A percentile compares a stretch with the other conserved stretches of the same genome.
Conservation (phyloP, 768 basidiomycete species). For the Nidularia sp. region DNA sequence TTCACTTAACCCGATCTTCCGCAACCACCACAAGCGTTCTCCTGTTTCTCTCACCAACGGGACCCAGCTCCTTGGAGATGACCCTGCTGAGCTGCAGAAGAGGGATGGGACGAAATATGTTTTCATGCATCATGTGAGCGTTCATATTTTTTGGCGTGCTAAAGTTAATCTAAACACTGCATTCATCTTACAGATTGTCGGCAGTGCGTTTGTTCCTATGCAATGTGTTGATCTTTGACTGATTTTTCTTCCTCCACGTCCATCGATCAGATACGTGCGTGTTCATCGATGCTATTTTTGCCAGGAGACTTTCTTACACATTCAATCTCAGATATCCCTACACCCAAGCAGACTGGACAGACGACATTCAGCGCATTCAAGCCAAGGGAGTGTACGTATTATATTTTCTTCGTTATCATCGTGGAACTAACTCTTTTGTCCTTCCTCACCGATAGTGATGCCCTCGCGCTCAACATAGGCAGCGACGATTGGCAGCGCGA, state of each 20-base stretch:
- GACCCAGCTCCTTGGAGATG: constrained; percentile 9
- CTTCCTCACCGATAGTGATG: constrained; percentile 33
- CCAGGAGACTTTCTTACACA: background rate
- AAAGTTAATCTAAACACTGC: background rate
- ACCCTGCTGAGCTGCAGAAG: constrained; percentile 25
- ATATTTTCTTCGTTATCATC: background rate
- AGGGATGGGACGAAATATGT: constrained; percentile 44
- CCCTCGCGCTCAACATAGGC: constrained; percentile 63
- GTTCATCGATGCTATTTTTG: background rate
- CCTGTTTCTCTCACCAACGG: constrained; percentile 9
- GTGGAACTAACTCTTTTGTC: constrained; percentile 8
- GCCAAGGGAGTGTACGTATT: constrained; percentile 36
- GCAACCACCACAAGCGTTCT: constrained; percentile 8
- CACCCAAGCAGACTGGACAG: constrained; percentile 31
- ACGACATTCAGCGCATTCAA: constrained; percentile 35
- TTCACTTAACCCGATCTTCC: background rate
- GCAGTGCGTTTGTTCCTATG: constrained; percentile 29
- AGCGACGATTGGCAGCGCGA: constrained; percentile 44
- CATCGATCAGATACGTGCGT: constrained; percentile 37
- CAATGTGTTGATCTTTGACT: background rate
- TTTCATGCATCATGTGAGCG: constrained; percentile 47
- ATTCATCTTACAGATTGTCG: constrained; percentile 31
- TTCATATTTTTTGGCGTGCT: background rate
- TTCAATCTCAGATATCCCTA: constrained; percentile 30
- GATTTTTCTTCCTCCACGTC: background rate